These are phyloP conservation scores for Cornus kousa DNA, from an alignment of 148 eudicot genomes.

Conservation along the genomic window DNA sequence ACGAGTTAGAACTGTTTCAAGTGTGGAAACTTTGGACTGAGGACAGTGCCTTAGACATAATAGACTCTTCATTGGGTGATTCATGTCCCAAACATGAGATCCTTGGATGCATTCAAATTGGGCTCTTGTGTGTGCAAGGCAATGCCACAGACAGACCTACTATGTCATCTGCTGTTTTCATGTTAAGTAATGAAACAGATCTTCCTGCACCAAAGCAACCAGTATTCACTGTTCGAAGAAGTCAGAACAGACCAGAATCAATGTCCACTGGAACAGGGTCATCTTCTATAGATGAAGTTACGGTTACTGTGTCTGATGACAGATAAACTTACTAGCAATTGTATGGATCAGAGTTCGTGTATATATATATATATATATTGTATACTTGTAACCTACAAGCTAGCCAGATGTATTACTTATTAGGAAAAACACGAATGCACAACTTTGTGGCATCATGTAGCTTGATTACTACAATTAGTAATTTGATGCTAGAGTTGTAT, in stretches of 20 bases:
- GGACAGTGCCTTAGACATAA: constrained; percentile 22
- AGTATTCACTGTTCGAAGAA: constrained; percentile 16
- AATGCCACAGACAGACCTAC: constrained; percentile 40
- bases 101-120: constrained; percentile 30
- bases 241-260: not conserved
- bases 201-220: constrained; percentile 43
- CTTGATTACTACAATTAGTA: too few relatives aligned
- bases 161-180: constrained; percentile 41
- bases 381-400: not conserved
- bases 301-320: not conserved
- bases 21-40: constrained; percentile 42
- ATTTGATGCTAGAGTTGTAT: too few relatives aligned
- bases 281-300: constrained; percentile 22
- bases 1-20: constrained; percentile 11
- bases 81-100: constrained; percentile 13
- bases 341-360: not conserved
- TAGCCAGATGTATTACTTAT: not conserved
- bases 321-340: not conserved
- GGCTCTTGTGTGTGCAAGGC: constrained; percentile 47
- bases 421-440: not conserved
- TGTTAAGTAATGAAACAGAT: constrained; percentile 32
- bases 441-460: too few relatives aligned
- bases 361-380: too few relatives aligned
- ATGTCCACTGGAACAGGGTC: not conserved
- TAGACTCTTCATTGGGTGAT: constrained; percentile 23